Evolutionary conservation across 768 basidiomycete genomes (phyloP).

Genomic region (Sarcodon sp.): DNA sequence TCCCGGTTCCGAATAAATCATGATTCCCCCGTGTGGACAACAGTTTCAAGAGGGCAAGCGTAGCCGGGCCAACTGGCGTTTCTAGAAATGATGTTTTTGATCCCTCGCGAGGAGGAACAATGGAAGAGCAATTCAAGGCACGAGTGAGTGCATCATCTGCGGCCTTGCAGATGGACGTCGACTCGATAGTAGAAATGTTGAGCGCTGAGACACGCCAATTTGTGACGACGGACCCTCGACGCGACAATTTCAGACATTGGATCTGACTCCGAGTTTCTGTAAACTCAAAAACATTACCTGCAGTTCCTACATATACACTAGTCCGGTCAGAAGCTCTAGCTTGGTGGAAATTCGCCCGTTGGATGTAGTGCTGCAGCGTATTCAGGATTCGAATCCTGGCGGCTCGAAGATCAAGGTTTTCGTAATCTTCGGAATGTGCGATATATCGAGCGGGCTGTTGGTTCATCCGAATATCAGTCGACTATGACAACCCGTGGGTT

Average conservation of each 20-base stretch:
- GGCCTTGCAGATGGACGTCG: background rate
- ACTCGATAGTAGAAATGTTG: constrained; percentile 1
- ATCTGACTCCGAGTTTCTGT: background rate
- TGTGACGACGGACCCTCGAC: constrained; percentile 13
- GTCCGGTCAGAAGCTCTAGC: background rate
- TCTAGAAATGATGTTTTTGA: constrained; percentile 14
- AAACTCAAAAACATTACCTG: background rate
- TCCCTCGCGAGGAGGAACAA: background rate
- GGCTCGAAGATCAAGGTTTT: background rate
- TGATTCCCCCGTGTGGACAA: too few relatives aligned
- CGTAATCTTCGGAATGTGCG: constrained; percentile 1
- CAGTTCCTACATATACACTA: background rate
- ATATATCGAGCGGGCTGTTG: background rate
- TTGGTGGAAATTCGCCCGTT: background rate
- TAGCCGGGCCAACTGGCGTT: constrained; percentile 16
- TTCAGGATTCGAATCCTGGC: background rate
- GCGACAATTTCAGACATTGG: background rate
- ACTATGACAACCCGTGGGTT: background rate
- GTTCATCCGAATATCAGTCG: background rate
- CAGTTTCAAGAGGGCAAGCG: constrained; percentile 9
- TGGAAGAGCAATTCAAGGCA: background rate
- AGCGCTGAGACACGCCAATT: constrained; percentile 6
- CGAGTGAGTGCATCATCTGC: background rate
- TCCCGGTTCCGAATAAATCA: too few relatives aligned
- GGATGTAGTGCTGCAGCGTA: background rate